Evolutionary conservation across 2,329 filamentous ascomycete species (phyloP), one percentile per base, ranked within the genome.

Genomic region (Alternaria conjuncta): DNA sequence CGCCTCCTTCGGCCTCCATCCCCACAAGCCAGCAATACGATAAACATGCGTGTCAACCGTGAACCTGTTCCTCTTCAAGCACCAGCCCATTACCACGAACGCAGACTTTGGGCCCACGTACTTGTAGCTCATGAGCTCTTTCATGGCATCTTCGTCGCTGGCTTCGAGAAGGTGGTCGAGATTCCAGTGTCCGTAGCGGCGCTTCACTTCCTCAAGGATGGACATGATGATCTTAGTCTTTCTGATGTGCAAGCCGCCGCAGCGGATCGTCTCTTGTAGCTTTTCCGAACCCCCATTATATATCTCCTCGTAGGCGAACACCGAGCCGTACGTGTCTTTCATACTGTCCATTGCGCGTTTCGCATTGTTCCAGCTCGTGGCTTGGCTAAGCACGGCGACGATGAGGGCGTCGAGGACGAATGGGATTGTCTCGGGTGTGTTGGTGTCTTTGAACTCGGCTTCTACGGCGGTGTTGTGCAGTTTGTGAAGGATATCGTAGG

Each of bases 61-160:
- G 41, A 61, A 64, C 4, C 57, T 43, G 6, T 61, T 55, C 21
- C 57, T 51, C 57, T 61, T 59, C 44, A 61, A 57, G 18, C 57
- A 64, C 26, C 59, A 61, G 46, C 61, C 54, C 51, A 64, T 21
- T 6, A 64, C 53, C 7, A 59, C 59, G 28, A 60, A 64, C 10
- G 61, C 61, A 21, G 57, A 64, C 46, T 64, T 64, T 12, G 57
- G 44, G 5, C 57, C 61, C n/a, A 64, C 41, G 51, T 57, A 53
- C 26, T 64, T 58, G 30, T 64, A 64, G 7, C 53, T 58, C 44
- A 64, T 23, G 8, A 64, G 51, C 57, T 64, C 57, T 15, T 64
- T 60, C 50, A 61, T 57, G 6, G 61, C 61, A 21, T 64, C 51
- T n/a, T 64, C 57, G n/a, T 64, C 25, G 6, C 36, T 60, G 3